phyloP scores from a whole-genome alignment of 2,329 filamentous ascomycete species.

The Ascochyta fabae region DNA sequence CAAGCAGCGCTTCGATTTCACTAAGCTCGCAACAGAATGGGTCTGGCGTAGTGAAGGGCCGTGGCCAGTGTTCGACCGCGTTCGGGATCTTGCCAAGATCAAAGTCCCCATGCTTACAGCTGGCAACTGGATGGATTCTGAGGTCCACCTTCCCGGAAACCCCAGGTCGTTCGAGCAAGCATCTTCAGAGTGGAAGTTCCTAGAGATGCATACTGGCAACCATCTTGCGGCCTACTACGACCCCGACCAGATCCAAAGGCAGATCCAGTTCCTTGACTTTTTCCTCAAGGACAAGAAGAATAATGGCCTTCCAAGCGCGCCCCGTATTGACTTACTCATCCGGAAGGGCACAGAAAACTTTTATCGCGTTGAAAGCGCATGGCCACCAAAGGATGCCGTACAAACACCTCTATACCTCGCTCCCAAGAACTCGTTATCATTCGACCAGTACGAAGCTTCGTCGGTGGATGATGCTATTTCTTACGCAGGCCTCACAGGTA shows the following conservation, averaged over 20 bases:
- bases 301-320: not conserved
- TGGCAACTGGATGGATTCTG: constrained; percentile 3
- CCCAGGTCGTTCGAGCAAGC: not conserved
- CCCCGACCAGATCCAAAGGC: not conserved
- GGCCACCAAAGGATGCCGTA: not conserved
- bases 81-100: not conserved
- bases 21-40: not conserved
- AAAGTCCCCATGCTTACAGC: constrained; percentile 2
- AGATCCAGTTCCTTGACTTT: not conserved
- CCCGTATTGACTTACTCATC: not conserved
- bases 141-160: constrained; percentile 1
- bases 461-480: not conserved
- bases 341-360: not conserved
- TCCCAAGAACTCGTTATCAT: not conserved
- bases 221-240: not conserved
- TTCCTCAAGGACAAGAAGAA: not conserved
- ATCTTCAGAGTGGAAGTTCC: not conserved
- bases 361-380: not conserved
- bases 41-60: not conserved
- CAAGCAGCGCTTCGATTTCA: constrained; percentile 1
- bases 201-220: not conserved
- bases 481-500: not conserved
- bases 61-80: not conserved
- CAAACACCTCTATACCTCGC: not conserved
- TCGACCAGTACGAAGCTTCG: not conserved